Evolutionary conservation across 2,329 filamentous ascomycete genomes (phyloP), one percentile per base, ranked within the genome.

Genomic region (Lecanosticta acicola): DNA sequence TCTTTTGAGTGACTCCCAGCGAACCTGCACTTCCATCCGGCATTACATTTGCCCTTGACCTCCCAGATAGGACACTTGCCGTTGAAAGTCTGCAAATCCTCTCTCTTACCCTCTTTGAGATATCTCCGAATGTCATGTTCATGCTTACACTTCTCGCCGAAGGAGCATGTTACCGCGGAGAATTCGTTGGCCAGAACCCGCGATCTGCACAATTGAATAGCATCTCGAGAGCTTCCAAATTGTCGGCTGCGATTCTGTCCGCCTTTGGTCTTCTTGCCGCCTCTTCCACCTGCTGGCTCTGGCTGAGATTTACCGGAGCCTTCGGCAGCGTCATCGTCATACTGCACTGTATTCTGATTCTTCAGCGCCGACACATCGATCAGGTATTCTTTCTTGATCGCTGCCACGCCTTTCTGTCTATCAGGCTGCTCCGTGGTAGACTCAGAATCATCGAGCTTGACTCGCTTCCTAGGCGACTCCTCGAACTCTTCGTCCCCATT

Each of bases 1-100:
- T 97, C 91, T 51, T 82, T 76, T 59, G 88, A 93, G 68, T 98
- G 93, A 52, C 87, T 94, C 52, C 78, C 78, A 26, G 87, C 85
- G 62, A 96, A 94, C 17, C 91, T 84, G 65, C 93, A 98, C 65
- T 91, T 94, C 90, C 91, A 98, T 4, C 93, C 93, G 11, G 84
- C 80, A 39, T 79, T 77, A 59, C 93, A 98, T 51, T 75, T 80
- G 10, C 90, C 90, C 53, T 84, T 79, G 13, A 74, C 73, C 55
- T 87, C 83, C 66, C 81, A 96, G 7, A 94, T 78, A 0, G 90
- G 91, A 61, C 93, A 98, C 51, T 84, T 74, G 4, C 87, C 85
- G 34, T 75, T 76, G 59, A 94, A 84, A 0, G 85, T 87, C 3
- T 77, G 76, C 32, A 96, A 74, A 61, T 97, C 87, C 49, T 80